A percentile compares a stretch with the other conserved stretches of the same genome.
These are phyloP conservation scores for Globisporangium irregulare DNA, from an alignment of 352 stramenopile genomes.

Conservation along the genomic window DNA sequence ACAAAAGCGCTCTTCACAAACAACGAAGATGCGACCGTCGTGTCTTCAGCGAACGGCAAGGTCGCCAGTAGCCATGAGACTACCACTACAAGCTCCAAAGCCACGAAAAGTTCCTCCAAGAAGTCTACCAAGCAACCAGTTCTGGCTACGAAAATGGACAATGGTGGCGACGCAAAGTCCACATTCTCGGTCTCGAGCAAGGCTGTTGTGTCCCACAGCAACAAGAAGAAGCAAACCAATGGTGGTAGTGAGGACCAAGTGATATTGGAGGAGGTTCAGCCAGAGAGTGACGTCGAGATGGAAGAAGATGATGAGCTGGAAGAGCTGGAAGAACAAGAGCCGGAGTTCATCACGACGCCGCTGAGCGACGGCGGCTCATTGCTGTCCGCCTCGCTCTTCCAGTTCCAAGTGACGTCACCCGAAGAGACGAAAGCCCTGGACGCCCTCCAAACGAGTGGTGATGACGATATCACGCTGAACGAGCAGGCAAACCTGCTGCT, in stretches of 20 bases:
- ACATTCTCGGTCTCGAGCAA: neutral
- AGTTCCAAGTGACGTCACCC: conserved; percentile 22
- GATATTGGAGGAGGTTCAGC: neutral
- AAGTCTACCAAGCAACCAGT: conserved; percentile 6
- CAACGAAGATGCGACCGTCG: conserved; percentile 6
- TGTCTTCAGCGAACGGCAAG: neutral
- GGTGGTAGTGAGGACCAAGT: neutral
- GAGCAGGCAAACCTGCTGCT: conserved; percentile 42
- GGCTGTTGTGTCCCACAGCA: neutral
- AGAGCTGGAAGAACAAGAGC: conserved; percentile 37
- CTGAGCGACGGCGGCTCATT: conserved; percentile 43
- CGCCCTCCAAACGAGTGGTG: neutral
- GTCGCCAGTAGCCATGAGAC: neutral
- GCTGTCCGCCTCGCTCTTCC: conserved; percentile 41
- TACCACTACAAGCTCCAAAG: neutral
- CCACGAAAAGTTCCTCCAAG: neutral
- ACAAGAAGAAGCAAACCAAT: neutral
- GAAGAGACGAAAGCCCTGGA: neutral
- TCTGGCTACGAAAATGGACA: neutral
- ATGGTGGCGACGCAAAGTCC: neutral
- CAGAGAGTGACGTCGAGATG: conserved; percentile 19
- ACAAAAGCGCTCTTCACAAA: conserved; percentile 13
- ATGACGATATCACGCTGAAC: conserved; percentile 17
- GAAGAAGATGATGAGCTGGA: conserved; percentile 25
- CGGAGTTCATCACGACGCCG: conserved; percentile 33